These are phyloP conservation scores for Trypethelium eluteriae DNA, from an alignment of 495 filamentous ascomycete genomes.

Conservation along the genomic window DNA sequence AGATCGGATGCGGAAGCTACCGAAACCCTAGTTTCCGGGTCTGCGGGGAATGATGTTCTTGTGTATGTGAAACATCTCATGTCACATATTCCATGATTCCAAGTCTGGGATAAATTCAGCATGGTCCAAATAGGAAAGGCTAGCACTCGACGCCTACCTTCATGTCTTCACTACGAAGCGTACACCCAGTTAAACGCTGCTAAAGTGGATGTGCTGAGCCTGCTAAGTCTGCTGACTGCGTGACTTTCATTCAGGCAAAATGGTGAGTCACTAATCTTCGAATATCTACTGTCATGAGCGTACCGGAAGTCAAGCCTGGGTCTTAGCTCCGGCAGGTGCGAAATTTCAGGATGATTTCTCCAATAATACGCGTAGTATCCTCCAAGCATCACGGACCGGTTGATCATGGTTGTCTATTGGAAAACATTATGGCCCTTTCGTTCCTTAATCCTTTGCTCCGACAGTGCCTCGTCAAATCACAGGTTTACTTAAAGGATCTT, in stretches of 20 bases:
- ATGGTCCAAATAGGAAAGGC: not conserved
- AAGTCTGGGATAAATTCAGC: not conserved
- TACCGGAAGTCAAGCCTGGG: too few relatives aligned
- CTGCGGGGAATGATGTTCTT: not conserved
- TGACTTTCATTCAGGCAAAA: not conserved
- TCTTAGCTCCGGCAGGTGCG: not conserved
- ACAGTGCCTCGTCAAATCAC: not conserved
- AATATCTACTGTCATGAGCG: too few relatives aligned
- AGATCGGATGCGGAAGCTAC: not conserved
- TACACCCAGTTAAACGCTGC: too few relatives aligned
- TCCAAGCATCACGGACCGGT: not conserved
- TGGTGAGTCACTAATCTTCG: not conserved
- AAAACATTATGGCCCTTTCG: not conserved
- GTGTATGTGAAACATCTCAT: not conserved
- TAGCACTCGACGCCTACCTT: too few relatives aligned
- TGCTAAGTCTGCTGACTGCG: not conserved
- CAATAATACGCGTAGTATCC: not conserved
- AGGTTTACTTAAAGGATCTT: not conserved
- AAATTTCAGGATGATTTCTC: not conserved
- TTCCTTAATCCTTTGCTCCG: not conserved
- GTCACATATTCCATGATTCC: not conserved
- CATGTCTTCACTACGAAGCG: too few relatives aligned
- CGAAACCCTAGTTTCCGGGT: not conserved
- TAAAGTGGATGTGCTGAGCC: too few relatives aligned
- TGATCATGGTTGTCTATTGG: not conserved